Evolutionary conservation across 805 yeast species (phyloP), one percentile per base, ranked within the genome.

Genomic region (Kodamaea jinghongensis): DNA sequence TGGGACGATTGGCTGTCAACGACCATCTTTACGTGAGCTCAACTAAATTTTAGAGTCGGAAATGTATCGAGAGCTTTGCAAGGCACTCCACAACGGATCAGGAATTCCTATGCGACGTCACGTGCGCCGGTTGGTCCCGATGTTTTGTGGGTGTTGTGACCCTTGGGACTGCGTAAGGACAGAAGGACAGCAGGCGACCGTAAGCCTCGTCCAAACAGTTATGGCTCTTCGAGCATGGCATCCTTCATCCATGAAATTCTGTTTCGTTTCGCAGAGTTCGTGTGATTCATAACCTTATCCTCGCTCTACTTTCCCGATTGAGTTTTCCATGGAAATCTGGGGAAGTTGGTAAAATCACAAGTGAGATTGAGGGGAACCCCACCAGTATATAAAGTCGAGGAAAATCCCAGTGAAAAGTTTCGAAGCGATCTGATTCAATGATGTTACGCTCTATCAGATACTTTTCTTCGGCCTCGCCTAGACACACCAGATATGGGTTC

Each of bases 401-500:
- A 4, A 14, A 27, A 16, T 17, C 9, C 22, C 20, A 11, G 12
- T 32, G 12, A 20, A 22, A 10, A 32, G 23, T 20, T 20, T 20
- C 8, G 23, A 20, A 8, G 7, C 23, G 23, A 20, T 20, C 8
- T 3, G 35, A 27, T 11, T 16, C 16, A 20, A 23, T 10, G 36
- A 38, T 38, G 42, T 31, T 38, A 17, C 36, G 42, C 15, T 41
- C 40, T n/a, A 31, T 27, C 3, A 42, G 46, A 16, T 36, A 22
- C 20, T 36, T 33, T 26, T 40, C 45, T 20, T 17, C 30, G 14
- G 25, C 42, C 17, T 26, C 29, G 4, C 32, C 44, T 4, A 39
- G 35, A 10, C 31, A 29, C 23, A 48, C 58, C 29, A 49, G 44
- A 31, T 75, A 70, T 48, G 81, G 80, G 20, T 75, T 75, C 58